phyloP scores from a whole-genome alignment of 2,329 filamentous ascomycete species.

The Penicillium sp. region DNA sequence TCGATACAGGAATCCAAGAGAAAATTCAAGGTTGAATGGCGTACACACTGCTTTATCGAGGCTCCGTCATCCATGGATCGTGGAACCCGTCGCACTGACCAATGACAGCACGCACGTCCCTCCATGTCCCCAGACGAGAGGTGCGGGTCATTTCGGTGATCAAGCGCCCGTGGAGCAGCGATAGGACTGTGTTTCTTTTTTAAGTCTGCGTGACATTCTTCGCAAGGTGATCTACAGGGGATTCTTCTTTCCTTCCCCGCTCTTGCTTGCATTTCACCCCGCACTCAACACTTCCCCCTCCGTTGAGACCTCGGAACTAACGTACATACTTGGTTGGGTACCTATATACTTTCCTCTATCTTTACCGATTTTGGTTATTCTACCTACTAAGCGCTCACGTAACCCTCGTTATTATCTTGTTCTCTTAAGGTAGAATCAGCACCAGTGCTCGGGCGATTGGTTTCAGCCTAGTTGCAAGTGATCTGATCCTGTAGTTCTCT shows the following conservation, averaged over 20 bases:
- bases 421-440: too few relatives aligned
- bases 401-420: too few relatives aligned
- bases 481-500: too few relatives aligned
- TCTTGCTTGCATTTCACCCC: neutral
- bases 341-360: neutral
- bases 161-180: conserved; percentile 17
- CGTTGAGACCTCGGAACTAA: neutral
- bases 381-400: too few relatives aligned
- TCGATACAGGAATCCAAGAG: neutral
- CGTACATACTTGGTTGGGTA: neutral
- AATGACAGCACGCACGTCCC: conserved; percentile 37
- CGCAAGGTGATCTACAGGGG: neutral
- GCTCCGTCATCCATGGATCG: neutral
- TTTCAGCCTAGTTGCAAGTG: too few relatives aligned
- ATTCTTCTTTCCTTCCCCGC: neutral
- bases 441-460: too few relatives aligned
- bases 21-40: neutral
- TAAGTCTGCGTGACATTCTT: neutral
- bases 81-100: conserved; percentile 20
- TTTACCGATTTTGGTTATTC: too few relatives aligned
- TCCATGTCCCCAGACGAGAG: conserved; percentile 40
- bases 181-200: conserved; percentile 3
- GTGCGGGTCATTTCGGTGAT: conserved; percentile 18
- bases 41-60: neutral
- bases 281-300: neutral